Conservation (phyloP, 331 rosid genomes). For the Quercus lobata region DNA sequence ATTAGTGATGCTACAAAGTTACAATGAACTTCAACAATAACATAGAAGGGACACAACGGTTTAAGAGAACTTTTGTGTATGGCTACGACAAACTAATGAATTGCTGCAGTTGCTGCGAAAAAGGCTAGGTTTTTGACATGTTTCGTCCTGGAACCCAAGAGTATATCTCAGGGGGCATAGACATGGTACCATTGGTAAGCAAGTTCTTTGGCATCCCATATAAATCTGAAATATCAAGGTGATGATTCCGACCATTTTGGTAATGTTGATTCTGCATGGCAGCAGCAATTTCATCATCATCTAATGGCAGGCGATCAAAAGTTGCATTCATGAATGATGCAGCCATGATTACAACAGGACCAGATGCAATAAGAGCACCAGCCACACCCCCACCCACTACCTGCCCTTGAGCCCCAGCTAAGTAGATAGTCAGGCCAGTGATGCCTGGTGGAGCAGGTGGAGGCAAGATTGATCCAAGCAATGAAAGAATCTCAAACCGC, state of each 20-base stretch:
- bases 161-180: constrained; percentile 62
- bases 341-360: constrained; percentile 77
- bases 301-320: constrained; percentile 67
- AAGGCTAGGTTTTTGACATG: constrained; percentile 53
- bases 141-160: constrained; percentile 58
- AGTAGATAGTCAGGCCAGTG: constrained; percentile 61
- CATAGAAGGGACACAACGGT: background rate
- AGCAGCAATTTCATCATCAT: constrained; percentile 59
- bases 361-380: constrained; percentile 74
- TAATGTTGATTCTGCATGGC: constrained; percentile 60
- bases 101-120: background rate
- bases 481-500: constrained; percentile 64
- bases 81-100: background rate
- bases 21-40: background rate
- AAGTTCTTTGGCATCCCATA: constrained; percentile 73
- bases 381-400: constrained; percentile 70
- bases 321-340: constrained; percentile 80
- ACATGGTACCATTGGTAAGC: constrained; percentile 57
- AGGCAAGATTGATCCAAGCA: constrained; percentile 72
- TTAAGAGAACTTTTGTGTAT: background rate
- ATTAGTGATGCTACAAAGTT: constrained; percentile 5
- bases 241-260: constrained; percentile 55
- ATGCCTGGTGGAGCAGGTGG: constrained; percentile 84
- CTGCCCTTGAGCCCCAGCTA: constrained; percentile 80
- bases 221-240: constrained; percentile 54